Base-by-base conservation (phyloP, 345 rosid species). In the Populus tremula region DNA sequence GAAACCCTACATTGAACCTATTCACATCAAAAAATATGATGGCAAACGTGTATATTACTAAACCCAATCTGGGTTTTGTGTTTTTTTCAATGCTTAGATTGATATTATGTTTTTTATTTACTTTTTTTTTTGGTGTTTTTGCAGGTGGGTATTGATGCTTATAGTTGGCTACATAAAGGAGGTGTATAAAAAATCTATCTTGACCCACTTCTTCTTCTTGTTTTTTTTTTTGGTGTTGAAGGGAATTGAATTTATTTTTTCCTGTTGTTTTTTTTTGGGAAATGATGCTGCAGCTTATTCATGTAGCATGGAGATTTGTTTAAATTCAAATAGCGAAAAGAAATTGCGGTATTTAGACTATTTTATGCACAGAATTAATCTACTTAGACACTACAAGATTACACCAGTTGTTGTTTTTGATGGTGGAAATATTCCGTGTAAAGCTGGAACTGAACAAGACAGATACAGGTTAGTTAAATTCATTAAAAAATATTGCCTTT, bases 111-210 rank as follows among this genome's bases (percentile, higher is more conserved):
- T 61, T 45, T 27, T n/a, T 9, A 33, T 33, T 33, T 4, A 33
- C 36, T 33, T 33, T 33, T 33, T 31, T 33, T 33, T 33, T 33
- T 4, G 36, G 21, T 16, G 2, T 23, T 29, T 76, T 77, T 72
- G 8, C 91, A 94, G 97, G 97, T 94, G 82, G 98, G 98, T 63
- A 89, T 94, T 77, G 98, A 93, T 88, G 98, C 97, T 14, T 94
- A 91, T 87, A 91, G 91, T 74, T 94, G 97, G 97, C 87, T 91
- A 62, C 97, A 93, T 84, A 93, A 93, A 88, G 98, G 98, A 93
- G 98, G 97, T 92, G 78, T 1, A 18, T n/a, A 36, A 23, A 62
- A 78, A 47, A 8, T n/a, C 20, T 47, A 70, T 66, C 27, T 5
- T 6, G 0, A 17, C 23, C 27, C 39, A 35, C 65, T n/a, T 5